Evolutionary conservation across 208 protist genomes (phyloP), one percentile per base, ranked within the genome.

Genomic region (Leishmania martiniquensis): DNA sequence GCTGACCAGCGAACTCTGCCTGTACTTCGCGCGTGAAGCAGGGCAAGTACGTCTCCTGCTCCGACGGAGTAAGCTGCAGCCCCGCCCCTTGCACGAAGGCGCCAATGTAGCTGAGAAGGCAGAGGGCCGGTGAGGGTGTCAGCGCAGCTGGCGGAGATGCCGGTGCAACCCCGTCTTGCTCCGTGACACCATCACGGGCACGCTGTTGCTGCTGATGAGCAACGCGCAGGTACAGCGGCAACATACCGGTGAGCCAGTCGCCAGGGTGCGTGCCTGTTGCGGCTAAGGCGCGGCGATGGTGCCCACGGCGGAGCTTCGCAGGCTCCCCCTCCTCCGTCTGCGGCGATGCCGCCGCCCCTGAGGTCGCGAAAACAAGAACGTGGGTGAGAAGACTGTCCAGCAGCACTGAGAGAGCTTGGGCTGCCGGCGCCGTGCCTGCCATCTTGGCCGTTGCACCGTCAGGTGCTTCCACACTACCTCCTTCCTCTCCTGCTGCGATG

Each of bases 191-290:
- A 49, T 47, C 42, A 69, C 51, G 42, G 49, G 39, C 25, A 47
- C 45, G 71, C 37, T 54, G 5, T 10, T 74, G 69, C 39, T 74
- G 52, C 12, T 76, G 72, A 25, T 77, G 51, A 4, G 68, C 66
- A 12, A 59, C 79, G 32, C 79, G 79, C 32, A 78, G 9, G 59
- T 83, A 83, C 57, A 75, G 57, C 34, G 79, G 79, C 42, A 83
- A 45, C 79, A 83, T 83, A 4, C 79, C 79, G 10, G 57, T 59
- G n/a, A 83, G 47, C 79, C 79, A 83, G 22, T 78, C 79, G 3
- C 42, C 72, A 34, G 13, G 45, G 32, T 55, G n/a, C 37, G 22
- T 62, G 60, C 49, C 25, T 15, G 37, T n/a, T 13, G 55, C 37
- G 13, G 71, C 17, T 25, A 47, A 22, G 49, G 45, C 13, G 45